Base-by-base conservation (phyloP, 805 yeast genomes). In the Metschnikowia corniflorae region DNA sequence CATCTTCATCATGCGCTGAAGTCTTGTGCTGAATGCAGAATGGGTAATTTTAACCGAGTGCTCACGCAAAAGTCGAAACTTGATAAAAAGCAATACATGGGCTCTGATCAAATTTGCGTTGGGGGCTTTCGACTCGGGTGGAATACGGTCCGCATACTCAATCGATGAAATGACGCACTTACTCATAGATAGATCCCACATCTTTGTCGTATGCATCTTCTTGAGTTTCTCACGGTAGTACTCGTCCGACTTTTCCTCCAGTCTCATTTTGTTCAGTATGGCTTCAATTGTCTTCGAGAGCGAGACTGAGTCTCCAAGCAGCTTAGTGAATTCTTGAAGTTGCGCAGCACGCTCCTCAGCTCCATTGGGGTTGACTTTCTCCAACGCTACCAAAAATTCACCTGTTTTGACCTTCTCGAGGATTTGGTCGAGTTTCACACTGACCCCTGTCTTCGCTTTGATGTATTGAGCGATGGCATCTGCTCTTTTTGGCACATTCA, bases 1-100 rank as follows among this genome's bases (percentile, higher is more conserved):
- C 23, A 34, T 39, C 16, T 49, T 50, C 47, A 49, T 49, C 55
- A 54, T 43, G 15, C 39, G 42, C 21, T 42, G 42, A n/a, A 54
- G 31, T 14, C 53, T 41, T 10, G 36, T 21, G 14, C 37, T 43
- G 9, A 54, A 23, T n/a, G 26, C 8, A n/a, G 36, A 38, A 12
- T 25, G 33, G 16, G 24, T 26, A 5, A 49, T 31, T 5, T 31
- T 23, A 14, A 39, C 27, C 18, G 31, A 24, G 21, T 33, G 35
- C 24, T 40, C 44, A 15, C 43, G 36, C 13, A 37, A 37, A 19
- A 49, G 37, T 19, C 45, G 29, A 20, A 34, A 22, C 31, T 29
- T 33, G 26, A 45, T 31, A 19, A 40, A 29, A n/a, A 29, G 24
- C 13, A 46, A 16, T 28, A 43, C 37, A 17, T 42, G 30, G 18